phyloP scores from a whole-genome alignment of 164 flowering plant species.

The Santalum album region DNA sequence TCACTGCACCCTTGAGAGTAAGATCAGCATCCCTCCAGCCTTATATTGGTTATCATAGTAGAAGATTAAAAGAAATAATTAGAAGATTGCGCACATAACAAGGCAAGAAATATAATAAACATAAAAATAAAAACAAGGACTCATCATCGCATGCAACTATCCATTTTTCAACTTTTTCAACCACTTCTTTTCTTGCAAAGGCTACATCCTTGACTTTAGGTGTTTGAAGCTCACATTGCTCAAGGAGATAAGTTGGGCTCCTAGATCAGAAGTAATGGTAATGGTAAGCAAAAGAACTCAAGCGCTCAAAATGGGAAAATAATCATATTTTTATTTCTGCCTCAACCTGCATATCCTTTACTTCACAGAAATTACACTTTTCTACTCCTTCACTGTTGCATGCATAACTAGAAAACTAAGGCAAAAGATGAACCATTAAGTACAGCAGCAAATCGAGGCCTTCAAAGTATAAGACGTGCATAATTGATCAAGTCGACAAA shows the following conservation, averaged over 20 bases:
- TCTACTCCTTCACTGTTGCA: too few relatives aligned
- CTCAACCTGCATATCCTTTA: constrained; percentile 81
- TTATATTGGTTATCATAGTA: constrained; percentile 69
- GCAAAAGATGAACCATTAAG: too few relatives aligned
- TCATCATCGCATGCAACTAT: constrained; percentile 55
- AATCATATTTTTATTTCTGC: constrained; percentile 19
- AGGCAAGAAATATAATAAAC: too few relatives aligned
- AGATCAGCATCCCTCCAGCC: constrained; percentile 67
- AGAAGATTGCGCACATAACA: too few relatives aligned
- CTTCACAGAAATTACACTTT: too few relatives aligned
- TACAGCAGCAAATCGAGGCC: not conserved
- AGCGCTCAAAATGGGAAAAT: not conserved
- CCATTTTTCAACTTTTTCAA: constrained; percentile 69
- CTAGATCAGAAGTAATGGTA: constrained; percentile 15
- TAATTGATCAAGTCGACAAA: constrained; percentile 42
- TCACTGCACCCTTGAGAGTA: constrained; percentile 59
- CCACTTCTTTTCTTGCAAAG: constrained; percentile 46
- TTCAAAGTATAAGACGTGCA: constrained; percentile 28
- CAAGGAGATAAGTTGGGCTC: constrained; percentile 33
- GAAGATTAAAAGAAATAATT: constrained; percentile 3
- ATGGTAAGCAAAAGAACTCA: too few relatives aligned
- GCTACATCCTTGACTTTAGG: constrained; percentile 47
- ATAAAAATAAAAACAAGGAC: constrained; percentile 32
- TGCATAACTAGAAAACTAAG: too few relatives aligned
- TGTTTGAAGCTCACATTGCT: constrained; percentile 39